These are phyloP conservation scores for Neurospora sublineolata DNA, from an alignment of 495 filamentous ascomycete genomes.

Conservation along the genomic window DNA sequence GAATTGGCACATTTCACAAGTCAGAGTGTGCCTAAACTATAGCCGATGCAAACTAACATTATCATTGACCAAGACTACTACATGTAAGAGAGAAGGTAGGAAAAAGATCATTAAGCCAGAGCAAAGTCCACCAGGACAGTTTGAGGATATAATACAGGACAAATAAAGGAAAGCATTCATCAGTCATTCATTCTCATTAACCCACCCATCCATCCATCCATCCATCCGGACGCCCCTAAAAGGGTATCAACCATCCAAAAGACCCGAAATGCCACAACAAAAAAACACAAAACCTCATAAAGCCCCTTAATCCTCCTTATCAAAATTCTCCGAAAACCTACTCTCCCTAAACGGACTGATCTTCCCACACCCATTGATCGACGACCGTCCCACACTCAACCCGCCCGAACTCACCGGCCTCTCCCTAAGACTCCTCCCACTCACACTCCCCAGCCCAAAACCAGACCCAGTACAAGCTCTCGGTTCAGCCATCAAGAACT, in stretches of 20 bases:
- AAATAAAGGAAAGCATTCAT: neutral
- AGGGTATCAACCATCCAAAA: neutral
- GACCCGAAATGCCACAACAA: neutral
- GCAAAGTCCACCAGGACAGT: neutral
- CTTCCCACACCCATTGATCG: slow-evolving; percentile 4
- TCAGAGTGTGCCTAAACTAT: too few relatives aligned
- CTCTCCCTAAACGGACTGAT: slow-evolving; percentile 34
- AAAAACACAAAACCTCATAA: neutral
- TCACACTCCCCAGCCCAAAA: neutral
- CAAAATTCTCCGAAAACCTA: slow-evolving; percentile 27
- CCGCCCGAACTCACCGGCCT: slow-evolving; percentile 2
- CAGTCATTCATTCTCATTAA: neutral
- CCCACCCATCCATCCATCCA: neutral
- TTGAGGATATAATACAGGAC: neutral
- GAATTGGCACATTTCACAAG: neutral
- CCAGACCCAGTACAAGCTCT: neutral
- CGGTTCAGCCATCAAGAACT: neutral
- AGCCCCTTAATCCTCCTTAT: neutral
- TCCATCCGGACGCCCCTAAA: neutral
- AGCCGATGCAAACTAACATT: neutral
- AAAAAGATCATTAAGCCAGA: neutral
- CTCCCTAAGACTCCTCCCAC: neutral
- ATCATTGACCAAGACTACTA: neutral
- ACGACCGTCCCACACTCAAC: neutral
- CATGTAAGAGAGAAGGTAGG: neutral